Base-by-base conservation (phyloP, 2,329 filamentous ascomycete genomes). In the Colletotrichum tropicale region DNA sequence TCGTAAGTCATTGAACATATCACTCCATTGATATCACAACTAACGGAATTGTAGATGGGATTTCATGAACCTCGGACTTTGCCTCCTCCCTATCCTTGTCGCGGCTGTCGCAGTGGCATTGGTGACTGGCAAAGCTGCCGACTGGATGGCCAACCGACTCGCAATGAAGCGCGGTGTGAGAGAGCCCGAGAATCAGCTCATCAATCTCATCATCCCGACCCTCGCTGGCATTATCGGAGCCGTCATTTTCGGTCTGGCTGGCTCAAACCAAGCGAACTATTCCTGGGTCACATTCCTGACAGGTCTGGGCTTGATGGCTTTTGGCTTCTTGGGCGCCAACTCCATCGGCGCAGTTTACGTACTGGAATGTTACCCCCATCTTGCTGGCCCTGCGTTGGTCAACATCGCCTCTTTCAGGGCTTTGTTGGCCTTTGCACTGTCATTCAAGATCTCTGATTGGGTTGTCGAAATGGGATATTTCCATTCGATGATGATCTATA, bases 141-240 rank as follows among this genome's bases (percentile, higher is more conserved):
- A 82, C 65, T 74, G 71, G 26, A 68, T 82, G n/a, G 77, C 81
- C 7, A 82, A 82, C 21, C 70, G 71, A 15, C 74, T 83, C 1
- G 81, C 83, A 21, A 78, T 78, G 48, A 79, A 78, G 71, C 80
- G 78, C 65, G 78, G 78, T 3, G 61, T 66, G 55, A 78, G 83
- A n/a, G 80, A 83, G 72, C 80, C 83, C 6, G 83, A 85, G 74
- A 80, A 82, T 66, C 81, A 81, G 60, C 81, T 84, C 6, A 77
- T 81, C 21, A 82, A 81, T 58, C 71, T 84, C 13, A 69, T 81
- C 10, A 66, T 84, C 26, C 83, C 83, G 1, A 79, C 83, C 16
- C 21, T 78, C 8, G 56, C 78, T 0, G 82, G 80, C 18, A 76
- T 84, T 10, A 68, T 77, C 3, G 82, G 82, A 6, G 77, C 78